These are phyloP conservation scores for Fusarium oligoseptatum DNA, from an alignment of 2,329 filamentous ascomycete genomes.

Conservation along the genomic window DNA sequence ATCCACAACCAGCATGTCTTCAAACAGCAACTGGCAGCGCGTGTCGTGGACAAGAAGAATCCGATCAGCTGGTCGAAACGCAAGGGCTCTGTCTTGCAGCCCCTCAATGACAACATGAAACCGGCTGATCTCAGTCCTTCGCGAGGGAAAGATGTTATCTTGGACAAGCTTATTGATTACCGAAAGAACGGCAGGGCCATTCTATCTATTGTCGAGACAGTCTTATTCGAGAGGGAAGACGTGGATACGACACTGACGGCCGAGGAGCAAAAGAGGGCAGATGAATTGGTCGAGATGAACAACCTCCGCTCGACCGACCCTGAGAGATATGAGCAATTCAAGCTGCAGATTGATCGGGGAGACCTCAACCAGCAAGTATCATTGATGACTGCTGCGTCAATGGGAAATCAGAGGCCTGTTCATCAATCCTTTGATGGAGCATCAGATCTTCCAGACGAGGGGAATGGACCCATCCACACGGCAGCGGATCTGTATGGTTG, in stretches of 20 bases:
- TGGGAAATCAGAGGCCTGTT: neutral
- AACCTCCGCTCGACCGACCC: slow-evolving; percentile 52
- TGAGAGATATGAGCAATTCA: slow-evolving; percentile 46
- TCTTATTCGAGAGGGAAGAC: slow-evolving; percentile 80
- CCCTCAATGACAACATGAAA: slow-evolving; percentile 64
- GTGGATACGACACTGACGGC: slow-evolving; percentile 66
- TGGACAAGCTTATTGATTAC: slow-evolving; percentile 63
- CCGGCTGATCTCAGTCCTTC: slow-evolving; percentile 66
- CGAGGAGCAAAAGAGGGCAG: slow-evolving; percentile 71
- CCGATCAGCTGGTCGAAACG: slow-evolving; percentile 75
- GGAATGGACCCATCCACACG: neutral
- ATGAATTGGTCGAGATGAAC: slow-evolving; percentile 53
- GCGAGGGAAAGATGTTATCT: slow-evolving; percentile 72
- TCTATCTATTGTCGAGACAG: slow-evolving; percentile 72
- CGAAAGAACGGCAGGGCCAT: slow-evolving; percentile 57
- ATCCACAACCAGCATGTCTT: slow-evolving; percentile 82
- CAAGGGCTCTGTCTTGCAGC: slow-evolving; percentile 68
- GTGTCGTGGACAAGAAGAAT: slow-evolving; percentile 88
- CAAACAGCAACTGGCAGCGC: slow-evolving; percentile 83
- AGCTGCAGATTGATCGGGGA: slow-evolving; percentile 13
- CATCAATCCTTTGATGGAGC: slow-evolving; percentile 30
- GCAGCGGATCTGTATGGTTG: neutral
- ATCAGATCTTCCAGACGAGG: slow-evolving; percentile 20
- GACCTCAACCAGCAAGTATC: slow-evolving; percentile 16
- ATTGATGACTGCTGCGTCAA: slow-evolving; percentile 11